A percentile compares a stretch with the other conserved stretches of the same genome.
These are phyloP conservation scores for Epichloe sp. DNA, from an alignment of 2,329 filamentous ascomycete species.

Conservation along the genomic window DNA sequence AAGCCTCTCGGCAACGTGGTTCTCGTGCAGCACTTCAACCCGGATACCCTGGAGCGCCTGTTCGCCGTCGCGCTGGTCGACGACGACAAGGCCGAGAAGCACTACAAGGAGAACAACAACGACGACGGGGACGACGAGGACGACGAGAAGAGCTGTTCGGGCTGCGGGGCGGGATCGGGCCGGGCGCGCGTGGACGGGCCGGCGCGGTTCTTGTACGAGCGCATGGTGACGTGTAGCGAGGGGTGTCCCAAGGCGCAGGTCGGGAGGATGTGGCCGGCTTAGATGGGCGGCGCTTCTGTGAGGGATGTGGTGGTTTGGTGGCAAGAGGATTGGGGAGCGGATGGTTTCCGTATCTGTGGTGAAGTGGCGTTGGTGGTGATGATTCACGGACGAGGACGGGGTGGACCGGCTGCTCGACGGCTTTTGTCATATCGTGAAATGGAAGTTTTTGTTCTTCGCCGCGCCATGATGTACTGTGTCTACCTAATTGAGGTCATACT, in stretches of 20 bases:
- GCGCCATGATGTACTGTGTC: too few species aligned
- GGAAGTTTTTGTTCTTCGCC: too few species aligned
- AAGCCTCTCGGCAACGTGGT: slow-evolving; percentile 7
- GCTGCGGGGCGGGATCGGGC: slow-evolving; percentile 1
- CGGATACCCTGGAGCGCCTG: slow-evolving; percentile 8
- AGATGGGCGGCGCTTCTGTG: not conserved
- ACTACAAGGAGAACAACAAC: slow-evolving; percentile 4
- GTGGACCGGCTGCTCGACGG: too few species aligned
- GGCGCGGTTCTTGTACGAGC: slow-evolving; percentile 1
- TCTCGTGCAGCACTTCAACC: slow-evolving; percentile 7
- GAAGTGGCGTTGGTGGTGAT: too few species aligned
- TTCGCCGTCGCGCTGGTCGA: slow-evolving; percentile 6
- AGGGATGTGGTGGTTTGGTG: too few species aligned
- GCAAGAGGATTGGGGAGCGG: too few species aligned
- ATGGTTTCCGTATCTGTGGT: too few species aligned
- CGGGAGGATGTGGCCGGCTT: slow-evolving; percentile 4
- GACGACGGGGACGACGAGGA: slow-evolving; percentile 2
- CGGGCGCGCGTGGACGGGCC: not conserved
- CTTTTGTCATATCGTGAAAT: too few species aligned
- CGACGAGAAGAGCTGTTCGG: not conserved
- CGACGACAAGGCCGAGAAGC: slow-evolving; percentile 3
- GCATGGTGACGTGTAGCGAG: slow-evolving; percentile 3
- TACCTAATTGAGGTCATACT: too few species aligned
- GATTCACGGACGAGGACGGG: too few species aligned
- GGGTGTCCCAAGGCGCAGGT: slow-evolving; percentile 1